Conservation (phyloP, 2,329 filamentous ascomycete species). For the Colletotrichum orbiculare region DNA sequence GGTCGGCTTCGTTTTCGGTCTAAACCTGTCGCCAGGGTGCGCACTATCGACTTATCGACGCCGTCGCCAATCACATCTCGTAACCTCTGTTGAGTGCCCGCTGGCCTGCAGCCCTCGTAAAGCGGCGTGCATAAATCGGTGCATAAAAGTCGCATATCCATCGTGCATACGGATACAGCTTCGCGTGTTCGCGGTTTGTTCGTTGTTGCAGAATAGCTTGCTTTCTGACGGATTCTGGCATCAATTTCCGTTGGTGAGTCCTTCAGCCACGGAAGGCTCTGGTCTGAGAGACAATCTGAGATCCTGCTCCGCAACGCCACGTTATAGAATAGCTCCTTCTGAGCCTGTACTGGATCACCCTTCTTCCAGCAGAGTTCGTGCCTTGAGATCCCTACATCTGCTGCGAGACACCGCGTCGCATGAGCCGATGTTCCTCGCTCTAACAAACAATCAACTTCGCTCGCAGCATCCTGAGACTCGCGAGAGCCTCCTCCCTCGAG, state of each 20-base stretch:
- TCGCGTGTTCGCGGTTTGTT: too few species aligned
- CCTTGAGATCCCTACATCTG: constrained; percentile 12
- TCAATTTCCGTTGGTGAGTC: too few species aligned
- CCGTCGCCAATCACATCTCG: constrained; percentile 20
- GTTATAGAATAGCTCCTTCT: too few species aligned
- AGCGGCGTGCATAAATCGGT: constrained; percentile 1
- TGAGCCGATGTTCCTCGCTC: constrained; percentile 10
- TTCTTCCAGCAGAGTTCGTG: constrained; percentile 12
- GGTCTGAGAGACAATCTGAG: neutral
- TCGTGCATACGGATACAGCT: too few species aligned
- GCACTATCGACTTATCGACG: neutral
- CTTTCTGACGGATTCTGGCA: too few species aligned
- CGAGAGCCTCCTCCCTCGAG: constrained; percentile 2
- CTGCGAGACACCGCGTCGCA: constrained; percentile 12
- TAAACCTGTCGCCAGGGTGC: too few species aligned
- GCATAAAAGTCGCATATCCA: constrained; percentile 10
- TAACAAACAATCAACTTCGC: constrained; percentile 5
- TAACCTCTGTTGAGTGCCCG: neutral
- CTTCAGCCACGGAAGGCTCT: neutral
- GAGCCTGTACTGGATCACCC: constrained; percentile 10
- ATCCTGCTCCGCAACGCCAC: constrained; percentile 14
- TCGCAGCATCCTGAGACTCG: neutral
- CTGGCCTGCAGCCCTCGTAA: constrained; percentile 11
- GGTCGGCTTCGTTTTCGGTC: constrained; percentile 1
- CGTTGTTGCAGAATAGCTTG: too few species aligned